Conservation (phyloP, 1,284 basidiomycete species). For the Fomitopsis pinicola region DNA sequence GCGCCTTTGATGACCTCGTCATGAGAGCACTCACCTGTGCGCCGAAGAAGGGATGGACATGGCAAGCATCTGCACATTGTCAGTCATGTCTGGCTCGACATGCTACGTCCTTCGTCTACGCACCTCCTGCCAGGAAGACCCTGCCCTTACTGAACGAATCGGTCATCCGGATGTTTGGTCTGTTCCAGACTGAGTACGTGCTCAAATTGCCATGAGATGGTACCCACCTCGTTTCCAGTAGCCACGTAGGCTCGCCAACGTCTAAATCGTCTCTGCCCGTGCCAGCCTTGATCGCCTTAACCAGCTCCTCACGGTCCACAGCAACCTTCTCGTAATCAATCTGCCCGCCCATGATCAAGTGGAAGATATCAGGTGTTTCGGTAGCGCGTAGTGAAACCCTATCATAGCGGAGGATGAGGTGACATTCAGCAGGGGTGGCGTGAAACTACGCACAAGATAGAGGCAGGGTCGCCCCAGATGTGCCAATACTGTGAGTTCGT, state of each 20-base stretch:
- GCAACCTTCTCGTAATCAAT: constrained; percentile 5
- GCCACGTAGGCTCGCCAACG: constrained; percentile 7
- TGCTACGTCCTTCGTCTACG: neutral
- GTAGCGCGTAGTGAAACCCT: constrained; percentile 7
- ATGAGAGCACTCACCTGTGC: constrained; percentile 23
- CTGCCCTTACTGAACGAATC: constrained; percentile 18
- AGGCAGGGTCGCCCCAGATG: constrained; percentile 20
- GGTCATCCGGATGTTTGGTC: constrained; percentile 33
- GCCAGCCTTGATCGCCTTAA: constrained; percentile 2
- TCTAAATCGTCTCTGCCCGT: constrained; percentile 10
- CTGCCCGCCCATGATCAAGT: constrained; percentile 1
- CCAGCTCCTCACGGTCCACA: constrained; percentile 6
- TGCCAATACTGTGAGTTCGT: constrained; percentile 24
- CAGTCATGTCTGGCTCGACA: neutral
- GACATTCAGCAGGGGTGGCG: neutral
- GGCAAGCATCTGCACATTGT: constrained; percentile 19
- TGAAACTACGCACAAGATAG: constrained; percentile 8
- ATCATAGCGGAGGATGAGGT: neutral
- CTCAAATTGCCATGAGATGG: neutral
- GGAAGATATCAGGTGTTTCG: constrained; percentile 3
- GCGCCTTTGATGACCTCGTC: neutral
- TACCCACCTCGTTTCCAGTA: constrained; percentile 8
- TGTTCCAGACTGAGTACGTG: constrained; percentile 5
- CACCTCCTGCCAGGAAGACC: constrained; percentile 36
- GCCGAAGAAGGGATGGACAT: constrained; percentile 27